Evolutionary conservation across 768 basidiomycete species (phyloP).

Genomic region (Erythrobasidium yunnanense): DNA sequence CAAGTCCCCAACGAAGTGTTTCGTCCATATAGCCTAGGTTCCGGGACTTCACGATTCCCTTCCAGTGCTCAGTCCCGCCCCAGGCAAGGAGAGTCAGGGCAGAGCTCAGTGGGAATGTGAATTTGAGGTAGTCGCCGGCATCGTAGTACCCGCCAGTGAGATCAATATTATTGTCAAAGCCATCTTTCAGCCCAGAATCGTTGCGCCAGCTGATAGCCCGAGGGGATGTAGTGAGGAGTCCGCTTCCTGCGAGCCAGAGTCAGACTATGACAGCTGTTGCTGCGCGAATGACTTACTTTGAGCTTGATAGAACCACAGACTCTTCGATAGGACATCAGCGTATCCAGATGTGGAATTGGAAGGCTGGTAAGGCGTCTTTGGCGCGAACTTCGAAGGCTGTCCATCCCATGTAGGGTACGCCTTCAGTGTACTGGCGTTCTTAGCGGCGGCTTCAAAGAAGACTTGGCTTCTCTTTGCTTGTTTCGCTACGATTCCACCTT

Average conservation of each 20-base stretch:
- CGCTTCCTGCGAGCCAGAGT: slow-evolving; percentile 19
- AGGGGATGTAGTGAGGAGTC: not conserved
- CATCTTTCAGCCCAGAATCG: slow-evolving; percentile 65
- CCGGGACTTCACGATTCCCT: not conserved
- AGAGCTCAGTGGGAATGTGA: slow-evolving; percentile 58
- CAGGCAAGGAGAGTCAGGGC: slow-evolving; percentile 76
- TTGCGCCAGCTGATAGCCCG: slow-evolving; percentile 67
- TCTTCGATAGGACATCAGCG: slow-evolving; percentile 11
- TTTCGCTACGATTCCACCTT: no score
- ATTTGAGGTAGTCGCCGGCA: slow-evolving; percentile 53
- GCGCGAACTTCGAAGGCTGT: slow-evolving; percentile 1
- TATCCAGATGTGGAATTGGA: slow-evolving; percentile 2
- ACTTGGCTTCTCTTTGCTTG: no score
- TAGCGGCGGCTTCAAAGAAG: no score
- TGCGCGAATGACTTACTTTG: not conserved
- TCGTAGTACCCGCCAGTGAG: slow-evolving; percentile 83
- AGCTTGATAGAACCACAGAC: slow-evolving; percentile 24
- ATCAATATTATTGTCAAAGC: slow-evolving; percentile 60
- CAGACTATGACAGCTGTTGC: not conserved
- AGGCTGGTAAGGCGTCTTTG: slow-evolving; percentile 16
- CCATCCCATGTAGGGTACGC: slow-evolving; percentile 11
- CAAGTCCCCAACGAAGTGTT: slow-evolving; percentile 78
- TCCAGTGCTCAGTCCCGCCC: slow-evolving; percentile 53
- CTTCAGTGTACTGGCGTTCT: no score
- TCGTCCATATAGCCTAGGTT: slow-evolving; percentile 60